These are phyloP conservation scores for Loxodes magnus DNA, from an alignment of 73 alveolate genomes.

Conservation along the genomic window DNA sequence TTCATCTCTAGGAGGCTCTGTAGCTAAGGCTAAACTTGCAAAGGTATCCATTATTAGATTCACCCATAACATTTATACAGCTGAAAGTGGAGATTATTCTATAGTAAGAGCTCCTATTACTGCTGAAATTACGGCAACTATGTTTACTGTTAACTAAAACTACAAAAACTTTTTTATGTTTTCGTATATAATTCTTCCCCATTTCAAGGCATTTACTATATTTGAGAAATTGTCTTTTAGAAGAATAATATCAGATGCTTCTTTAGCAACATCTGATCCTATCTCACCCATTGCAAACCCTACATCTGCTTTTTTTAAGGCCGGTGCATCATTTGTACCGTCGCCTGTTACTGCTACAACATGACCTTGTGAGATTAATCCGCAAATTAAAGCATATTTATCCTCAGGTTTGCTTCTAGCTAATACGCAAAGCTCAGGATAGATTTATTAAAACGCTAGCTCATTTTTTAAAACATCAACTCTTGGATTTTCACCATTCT, in stretches of 20 bases:
- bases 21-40: slow-evolving; percentile 76
- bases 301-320: slow-evolving; percentile 41
- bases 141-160: slow-evolving; percentile 72
- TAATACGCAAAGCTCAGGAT: too few species aligned
- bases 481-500: too few species aligned
- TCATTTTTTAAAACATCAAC: too few species aligned
- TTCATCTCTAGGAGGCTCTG: slow-evolving; percentile 77
- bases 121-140: slow-evolving; percentile 74
- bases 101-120: slow-evolving; percentile 65
- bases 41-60: slow-evolving; percentile 79
- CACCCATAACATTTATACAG: slow-evolving; percentile 80
- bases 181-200: slow-evolving; percentile 85
- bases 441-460: too few species aligned
- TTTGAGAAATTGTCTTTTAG: slow-evolving; percentile 71
- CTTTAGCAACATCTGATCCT: slow-evolving; percentile 54
- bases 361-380: slow-evolving; percentile 47
- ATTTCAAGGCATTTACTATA: slow-evolving; percentile 69
- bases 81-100: slow-evolving; percentile 70
- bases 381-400: slow-evolving; percentile 67
- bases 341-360: slow-evolving; percentile 81
- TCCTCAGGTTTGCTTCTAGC: too few species aligned
- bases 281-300: slow-evolving; percentile 55
- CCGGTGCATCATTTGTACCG: slow-evolving; percentile 70
- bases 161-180: slow-evolving; percentile 78
- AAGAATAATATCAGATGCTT: slow-evolving; percentile 67